Conservation (phyloP, 192 early-diverging fungal species). For the Coemansia sp. region DNA sequence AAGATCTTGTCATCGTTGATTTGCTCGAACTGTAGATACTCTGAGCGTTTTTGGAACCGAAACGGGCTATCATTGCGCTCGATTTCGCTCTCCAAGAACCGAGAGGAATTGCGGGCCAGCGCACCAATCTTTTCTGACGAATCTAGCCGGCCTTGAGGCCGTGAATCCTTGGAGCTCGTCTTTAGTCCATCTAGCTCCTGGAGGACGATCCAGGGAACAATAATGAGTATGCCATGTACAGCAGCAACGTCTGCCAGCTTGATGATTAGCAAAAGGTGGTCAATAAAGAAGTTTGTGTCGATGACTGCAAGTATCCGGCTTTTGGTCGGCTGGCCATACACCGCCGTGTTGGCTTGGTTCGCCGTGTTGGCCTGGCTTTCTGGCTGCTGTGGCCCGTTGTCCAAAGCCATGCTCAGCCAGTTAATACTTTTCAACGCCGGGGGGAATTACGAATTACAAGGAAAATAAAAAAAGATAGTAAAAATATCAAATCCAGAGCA, state of each 20-base stretch:
- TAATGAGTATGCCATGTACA: slow-evolving; percentile 15
- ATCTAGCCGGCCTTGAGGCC: background rate
- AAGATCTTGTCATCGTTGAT: slow-evolving; percentile 46
- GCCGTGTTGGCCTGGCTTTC: background rate
- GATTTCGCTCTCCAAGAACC: slow-evolving; percentile 34
- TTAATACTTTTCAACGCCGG: background rate
- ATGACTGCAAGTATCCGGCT: slow-evolving; percentile 31
- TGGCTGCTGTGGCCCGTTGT: slow-evolving; percentile 6
- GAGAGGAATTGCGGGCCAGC: slow-evolving; percentile 31
- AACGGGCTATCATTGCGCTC: slow-evolving; percentile 25
- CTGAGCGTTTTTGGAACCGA: slow-evolving; percentile 40
- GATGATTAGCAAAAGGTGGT: slow-evolving; percentile 24
- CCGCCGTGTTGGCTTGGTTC: background rate
- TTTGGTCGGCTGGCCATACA: slow-evolving; percentile 13
- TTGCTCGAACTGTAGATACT: slow-evolving; percentile 28
- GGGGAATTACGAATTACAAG: background rate
- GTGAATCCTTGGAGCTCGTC: background rate
- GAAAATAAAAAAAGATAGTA: background rate
- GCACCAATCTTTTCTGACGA: slow-evolving; percentile 1
- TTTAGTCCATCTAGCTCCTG: slow-evolving; percentile 51
- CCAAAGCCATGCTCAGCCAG: slow-evolving; percentile 2
- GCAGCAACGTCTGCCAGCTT: slow-evolving; percentile 15
- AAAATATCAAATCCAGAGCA: background rate
- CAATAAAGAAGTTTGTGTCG: slow-evolving; percentile 52
- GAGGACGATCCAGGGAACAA: slow-evolving; percentile 43